These are phyloP conservation scores for Ramularia endophylla DNA, from an alignment of 2,329 filamentous ascomycete genomes.

Conservation along the genomic window DNA sequence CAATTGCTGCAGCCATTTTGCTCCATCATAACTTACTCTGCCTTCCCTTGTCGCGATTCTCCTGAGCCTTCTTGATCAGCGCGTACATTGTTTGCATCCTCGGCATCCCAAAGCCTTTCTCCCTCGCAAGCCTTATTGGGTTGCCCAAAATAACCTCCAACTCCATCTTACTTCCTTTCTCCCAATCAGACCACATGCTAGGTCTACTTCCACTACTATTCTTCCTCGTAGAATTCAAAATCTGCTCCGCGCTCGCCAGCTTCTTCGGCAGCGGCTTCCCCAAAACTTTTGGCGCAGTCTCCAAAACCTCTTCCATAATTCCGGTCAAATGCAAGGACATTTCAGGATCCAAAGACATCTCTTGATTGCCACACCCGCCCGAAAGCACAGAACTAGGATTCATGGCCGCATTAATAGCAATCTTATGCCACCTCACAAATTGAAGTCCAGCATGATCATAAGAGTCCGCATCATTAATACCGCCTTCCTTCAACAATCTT, in stretches of 20 bases:
- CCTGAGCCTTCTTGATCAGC: constrained; percentile 57
- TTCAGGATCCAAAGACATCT: constrained; percentile 60
- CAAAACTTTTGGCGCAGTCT: constrained; percentile 57
- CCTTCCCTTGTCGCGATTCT: constrained; percentile 41
- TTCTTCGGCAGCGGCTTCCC: constrained; percentile 54
- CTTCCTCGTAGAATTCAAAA: constrained; percentile 56
- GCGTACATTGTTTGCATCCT: constrained; percentile 63
- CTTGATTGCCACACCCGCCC: constrained; percentile 58
- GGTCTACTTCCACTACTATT: constrained; percentile 56
- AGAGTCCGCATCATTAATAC: constrained; percentile 59
- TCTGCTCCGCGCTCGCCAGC: constrained; percentile 58
- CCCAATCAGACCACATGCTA: constrained; percentile 66
- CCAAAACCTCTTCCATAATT: constrained; percentile 65
- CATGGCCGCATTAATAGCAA: constrained; percentile 70
- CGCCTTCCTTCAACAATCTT: constrained; percentile 53
- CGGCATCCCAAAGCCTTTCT: constrained; percentile 59
- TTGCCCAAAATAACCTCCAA: constrained; percentile 68
- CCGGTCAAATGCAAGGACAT: constrained; percentile 56
- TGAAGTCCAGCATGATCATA: constrained; percentile 63
- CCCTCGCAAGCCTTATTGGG: constrained; percentile 59
- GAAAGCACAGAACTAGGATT: constrained; percentile 66
- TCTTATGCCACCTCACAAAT: constrained; percentile 68
- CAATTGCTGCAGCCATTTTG: background rate
- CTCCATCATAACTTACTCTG: constrained; percentile 19
- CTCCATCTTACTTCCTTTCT: constrained; percentile 60